phyloP scores from a whole-genome alignment of 805 yeast genomes.

The Tetrapisispora namnaoensis region DNA sequence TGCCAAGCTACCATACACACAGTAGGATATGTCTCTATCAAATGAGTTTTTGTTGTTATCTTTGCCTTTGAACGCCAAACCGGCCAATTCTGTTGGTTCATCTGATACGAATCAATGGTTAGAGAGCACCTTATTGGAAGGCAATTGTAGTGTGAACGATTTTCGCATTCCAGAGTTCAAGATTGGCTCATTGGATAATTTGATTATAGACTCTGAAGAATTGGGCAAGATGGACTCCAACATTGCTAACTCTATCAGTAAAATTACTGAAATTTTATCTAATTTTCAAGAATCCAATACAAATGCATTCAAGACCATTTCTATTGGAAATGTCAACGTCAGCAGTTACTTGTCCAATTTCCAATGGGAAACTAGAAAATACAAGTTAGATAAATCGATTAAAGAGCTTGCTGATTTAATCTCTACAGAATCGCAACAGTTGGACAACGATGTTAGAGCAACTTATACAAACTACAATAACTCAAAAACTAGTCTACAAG shows the following conservation, averaged over 20 bases:
- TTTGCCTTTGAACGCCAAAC: constrained; percentile 44
- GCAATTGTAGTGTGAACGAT: constrained; percentile 46
- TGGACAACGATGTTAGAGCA: constrained; percentile 78
- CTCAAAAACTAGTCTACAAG: constrained; percentile 73
- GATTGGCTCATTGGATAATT: constrained; percentile 87
- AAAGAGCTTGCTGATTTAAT: constrained; percentile 62
- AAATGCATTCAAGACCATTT: constrained; percentile 41
- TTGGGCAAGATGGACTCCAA: constrained; percentile 74
- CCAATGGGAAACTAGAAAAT: constrained; percentile 82
- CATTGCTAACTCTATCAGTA: constrained; percentile 55
- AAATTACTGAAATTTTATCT: constrained; percentile 65
- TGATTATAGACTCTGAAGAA: constrained; percentile 87
- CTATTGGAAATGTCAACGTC: constrained; percentile 40
- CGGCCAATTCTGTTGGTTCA: constrained; percentile 36
- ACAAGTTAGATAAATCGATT: constrained; percentile 74
- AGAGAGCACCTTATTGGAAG: constrained; percentile 44
- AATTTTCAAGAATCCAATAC: constrained; percentile 37
- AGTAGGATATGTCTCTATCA: constrained; percentile 18
- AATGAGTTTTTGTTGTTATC: constrained; percentile 41
- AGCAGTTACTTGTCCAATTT: constrained; percentile 63
- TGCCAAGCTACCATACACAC: too few relatives aligned
- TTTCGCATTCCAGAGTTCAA: constrained; percentile 75
- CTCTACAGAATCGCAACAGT: constrained; percentile 65
- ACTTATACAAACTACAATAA: constrained; percentile 65
- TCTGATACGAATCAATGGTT: constrained; percentile 40